Evolutionary conservation across 306 rosid species (phyloP), one percentile per base, ranked within the genome.

Genomic region (Chamaecrista fasciculata): DNA sequence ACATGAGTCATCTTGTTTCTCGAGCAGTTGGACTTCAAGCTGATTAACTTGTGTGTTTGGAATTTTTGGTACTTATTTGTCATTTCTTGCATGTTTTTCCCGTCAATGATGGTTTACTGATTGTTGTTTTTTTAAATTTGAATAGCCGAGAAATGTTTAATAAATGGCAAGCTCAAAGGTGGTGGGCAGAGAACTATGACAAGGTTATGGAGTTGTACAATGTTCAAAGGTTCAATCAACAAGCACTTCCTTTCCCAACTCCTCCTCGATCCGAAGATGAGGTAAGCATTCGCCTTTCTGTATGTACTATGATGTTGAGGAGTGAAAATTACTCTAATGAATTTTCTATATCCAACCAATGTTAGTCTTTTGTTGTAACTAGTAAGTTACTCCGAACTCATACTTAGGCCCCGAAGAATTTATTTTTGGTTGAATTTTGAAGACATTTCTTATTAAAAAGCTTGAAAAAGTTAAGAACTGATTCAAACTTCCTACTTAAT

Each of bases 201-300:
- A 65, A 65, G 57, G 42, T 65, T 43, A 16, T 46, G 55, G 70
- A 65, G 70, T 47, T 65, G 16, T 65, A 65, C 70, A 65, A 65
- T 19, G 56, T 65, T 65, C 70, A 43, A 16, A 65, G 70, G 57
- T 44, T 43, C 43, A 43, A 65, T 65, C 42, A 18, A 43, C 70
- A 65, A 46, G 39, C 85, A 23, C 95, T 91, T 66, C 97, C 99
- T 4, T 80, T 87, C 75, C 92, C 96, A 79, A 91, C 95, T 34
- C 99, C 97, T 6, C 92, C 99, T 23, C 80, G 80, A 75, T 89
- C 92, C 14, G 99, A 94, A 77, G 96, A 88, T 44, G 92, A 87
- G 92, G 99, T 94, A 64, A 83, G 78, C 50, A 36, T 62, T 44
- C 18, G 47, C 15, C 44, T 59, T 51, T 62, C 9, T 70, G 75